phyloP scores from a whole-genome alignment of 371 early-diverging fungal genomes.

The Mucor sp. region DNA sequence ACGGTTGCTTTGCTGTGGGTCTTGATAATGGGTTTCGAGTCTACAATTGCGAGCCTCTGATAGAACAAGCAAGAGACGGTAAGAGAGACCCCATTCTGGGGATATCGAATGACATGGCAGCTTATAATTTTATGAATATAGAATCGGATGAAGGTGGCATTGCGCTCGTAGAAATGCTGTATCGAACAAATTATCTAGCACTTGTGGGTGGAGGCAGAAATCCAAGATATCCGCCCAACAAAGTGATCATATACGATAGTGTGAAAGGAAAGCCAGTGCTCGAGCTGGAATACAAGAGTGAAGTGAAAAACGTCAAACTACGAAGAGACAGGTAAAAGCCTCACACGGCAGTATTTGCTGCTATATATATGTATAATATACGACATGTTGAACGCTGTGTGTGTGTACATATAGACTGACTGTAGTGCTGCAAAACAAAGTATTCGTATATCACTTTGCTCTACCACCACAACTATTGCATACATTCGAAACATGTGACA shows the following conservation, averaged over 20 bases:
- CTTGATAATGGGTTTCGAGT: slow-evolving; percentile 88
- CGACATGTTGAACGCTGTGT: background rate
- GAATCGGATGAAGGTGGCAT: slow-evolving; percentile 89
- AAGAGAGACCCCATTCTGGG: slow-evolving; percentile 23
- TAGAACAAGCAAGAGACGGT: slow-evolving; percentile 83
- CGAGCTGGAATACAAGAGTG: slow-evolving; percentile 81
- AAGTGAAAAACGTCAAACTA: slow-evolving; percentile 81
- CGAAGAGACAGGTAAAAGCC: slow-evolving; percentile 71
- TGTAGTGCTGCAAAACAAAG: slow-evolving; percentile 77
- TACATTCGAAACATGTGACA: slow-evolving; percentile 84
- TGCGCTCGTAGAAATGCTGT: slow-evolving; percentile 93
- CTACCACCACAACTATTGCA: slow-evolving; percentile 72
- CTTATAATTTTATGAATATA: slow-evolving; percentile 19
- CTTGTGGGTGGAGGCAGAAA: slow-evolving; percentile 95
- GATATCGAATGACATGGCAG: background rate
- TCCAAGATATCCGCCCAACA: slow-evolving; percentile 87
- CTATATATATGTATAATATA: no score
- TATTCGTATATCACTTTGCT: slow-evolving; percentile 83
- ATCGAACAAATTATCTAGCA: slow-evolving; percentile 90
- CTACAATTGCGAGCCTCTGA: slow-evolving; percentile 92
- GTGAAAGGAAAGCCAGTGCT: slow-evolving; percentile 70
- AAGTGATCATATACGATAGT: slow-evolving; percentile 91
- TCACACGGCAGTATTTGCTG: background rate
- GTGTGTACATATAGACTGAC: slow-evolving; percentile 59
- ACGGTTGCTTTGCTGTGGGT: slow-evolving; percentile 93